Conservation (phyloP, 805 yeast species). For the Cyberlindnera japonica region DNA sequence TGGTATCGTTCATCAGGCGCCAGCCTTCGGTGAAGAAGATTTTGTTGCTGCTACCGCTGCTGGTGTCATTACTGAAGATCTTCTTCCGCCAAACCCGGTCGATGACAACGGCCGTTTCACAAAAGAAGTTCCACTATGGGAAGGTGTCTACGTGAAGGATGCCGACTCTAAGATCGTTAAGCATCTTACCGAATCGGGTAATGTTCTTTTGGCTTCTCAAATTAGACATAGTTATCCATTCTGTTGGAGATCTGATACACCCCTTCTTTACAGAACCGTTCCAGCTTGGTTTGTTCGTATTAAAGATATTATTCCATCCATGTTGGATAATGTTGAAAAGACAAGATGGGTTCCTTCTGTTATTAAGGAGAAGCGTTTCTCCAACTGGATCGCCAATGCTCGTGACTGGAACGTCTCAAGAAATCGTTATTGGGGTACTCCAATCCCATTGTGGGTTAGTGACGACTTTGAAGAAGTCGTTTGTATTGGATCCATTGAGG, state of each 20-base stretch:
- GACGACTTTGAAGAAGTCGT: constrained; percentile 92
- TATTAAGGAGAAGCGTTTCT: constrained; percentile 91
- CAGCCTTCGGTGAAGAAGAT: constrained; percentile 99
- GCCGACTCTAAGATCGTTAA: constrained; percentile 92
- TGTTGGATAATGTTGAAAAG: constrained; percentile 78
- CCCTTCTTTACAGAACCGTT: constrained; percentile 90
- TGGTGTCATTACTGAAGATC: constrained; percentile 68
- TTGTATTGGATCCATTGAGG: constrained; percentile 88
- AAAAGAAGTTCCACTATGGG: constrained; percentile 64
- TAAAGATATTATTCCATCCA: constrained; percentile 79
- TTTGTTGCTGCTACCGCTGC: constrained; percentile 71
- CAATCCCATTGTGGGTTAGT: constrained; percentile 95
- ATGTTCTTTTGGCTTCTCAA: constrained; percentile 72
- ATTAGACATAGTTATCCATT: constrained; percentile 96
- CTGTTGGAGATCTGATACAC: constrained; percentile 99
- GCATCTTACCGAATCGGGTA: constrained; percentile 71
- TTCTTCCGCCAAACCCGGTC: constrained; percentile 86
- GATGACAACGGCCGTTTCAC: constrained; percentile 92
- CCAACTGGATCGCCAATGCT: constrained; percentile 98
- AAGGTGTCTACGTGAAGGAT: constrained; percentile 87
- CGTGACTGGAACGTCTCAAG: constrained; percentile 99
- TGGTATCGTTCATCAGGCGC: constrained; percentile 98
- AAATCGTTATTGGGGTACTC: constrained; percentile 99
- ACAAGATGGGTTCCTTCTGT: constrained; percentile 93
- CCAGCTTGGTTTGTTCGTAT: constrained; percentile 99